phyloP scores from a whole-genome alignment of 2,329 filamentous ascomycete species.

The Berkeleyomyces basicola region DNA sequence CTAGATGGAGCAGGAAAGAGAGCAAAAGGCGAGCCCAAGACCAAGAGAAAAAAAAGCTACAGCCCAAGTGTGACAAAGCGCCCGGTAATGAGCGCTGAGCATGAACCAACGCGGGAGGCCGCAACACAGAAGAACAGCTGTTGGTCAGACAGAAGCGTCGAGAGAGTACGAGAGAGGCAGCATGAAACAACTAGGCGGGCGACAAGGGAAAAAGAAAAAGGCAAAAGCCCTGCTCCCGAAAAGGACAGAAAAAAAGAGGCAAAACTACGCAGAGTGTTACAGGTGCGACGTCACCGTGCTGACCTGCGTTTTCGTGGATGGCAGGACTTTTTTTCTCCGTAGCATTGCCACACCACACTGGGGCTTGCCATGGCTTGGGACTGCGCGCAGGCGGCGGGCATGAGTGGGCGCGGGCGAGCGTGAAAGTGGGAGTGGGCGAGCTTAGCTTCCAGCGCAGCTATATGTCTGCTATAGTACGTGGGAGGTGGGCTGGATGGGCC shows the following conservation, averaged over 20 bases:
- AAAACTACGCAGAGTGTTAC: background rate
- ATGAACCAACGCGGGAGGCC: background rate
- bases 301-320: background rate
- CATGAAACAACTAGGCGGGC: background rate
- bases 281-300: background rate
- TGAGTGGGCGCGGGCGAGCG: background rate
- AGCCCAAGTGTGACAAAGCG: background rate
- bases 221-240: background rate
- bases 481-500: background rate
- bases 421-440: background rate
- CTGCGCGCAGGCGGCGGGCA: background rate
- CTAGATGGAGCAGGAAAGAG: background rate
- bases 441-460: background rate
- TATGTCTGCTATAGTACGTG: background rate
- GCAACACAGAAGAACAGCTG: background rate
- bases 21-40: background rate
- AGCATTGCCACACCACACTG: background rate
- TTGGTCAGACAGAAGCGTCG: no score
- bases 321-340: background rate
- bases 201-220: background rate
- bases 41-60: background rate
- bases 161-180: background rate
- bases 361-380: background rate
- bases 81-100: background rate
- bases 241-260: background rate